Evolutionary conservation across 2,329 filamentous ascomycete species (phyloP).

Genomic region (Neophaeococcomyces aloes): DNA sequence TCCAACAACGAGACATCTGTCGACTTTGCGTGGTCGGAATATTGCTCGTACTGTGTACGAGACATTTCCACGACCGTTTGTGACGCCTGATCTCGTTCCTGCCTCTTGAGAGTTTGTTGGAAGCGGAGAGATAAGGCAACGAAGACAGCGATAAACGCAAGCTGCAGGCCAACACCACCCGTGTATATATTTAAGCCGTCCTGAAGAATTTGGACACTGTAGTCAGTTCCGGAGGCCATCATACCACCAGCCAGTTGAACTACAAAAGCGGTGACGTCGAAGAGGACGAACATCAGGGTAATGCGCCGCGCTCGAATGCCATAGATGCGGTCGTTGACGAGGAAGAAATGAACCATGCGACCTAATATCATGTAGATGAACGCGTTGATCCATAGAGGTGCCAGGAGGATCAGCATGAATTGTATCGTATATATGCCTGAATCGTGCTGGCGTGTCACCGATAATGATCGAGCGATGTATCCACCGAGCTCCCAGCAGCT

Average conservation of each 20-base stretch:
- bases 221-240: slow-evolving; percentile 25
- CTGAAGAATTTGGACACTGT: slow-evolving; percentile 20
- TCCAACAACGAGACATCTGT: background rate
- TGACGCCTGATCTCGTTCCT: slow-evolving; percentile 19
- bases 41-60: background rate
- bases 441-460: slow-evolving; percentile 12
- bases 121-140: slow-evolving; percentile 40
- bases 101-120: slow-evolving; percentile 33
- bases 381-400: slow-evolving; percentile 39
- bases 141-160: slow-evolving; percentile 44
- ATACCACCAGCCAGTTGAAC: slow-evolving; percentile 33
- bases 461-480: slow-evolving; percentile 27
- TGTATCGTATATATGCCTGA: slow-evolving; percentile 23
- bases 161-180: slow-evolving; percentile 38
- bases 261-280: slow-evolving; percentile 37
- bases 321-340: slow-evolving; percentile 30
- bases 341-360: slow-evolving; percentile 37
- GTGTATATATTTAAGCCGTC: slow-evolving; percentile 38
- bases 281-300: slow-evolving; percentile 31
- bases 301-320: slow-evolving; percentile 29
- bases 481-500: slow-evolving; percentile 33
- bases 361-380: slow-evolving; percentile 40
- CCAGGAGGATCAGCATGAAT: slow-evolving; percentile 36
- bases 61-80: slow-evolving; percentile 2
- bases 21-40: no score